A percentile compares a stretch with the other conserved stretches of the same genome.
phyloP scores from a whole-genome alignment of 352 stramenopile genomes.

The Globisporangium canariense region DNA sequence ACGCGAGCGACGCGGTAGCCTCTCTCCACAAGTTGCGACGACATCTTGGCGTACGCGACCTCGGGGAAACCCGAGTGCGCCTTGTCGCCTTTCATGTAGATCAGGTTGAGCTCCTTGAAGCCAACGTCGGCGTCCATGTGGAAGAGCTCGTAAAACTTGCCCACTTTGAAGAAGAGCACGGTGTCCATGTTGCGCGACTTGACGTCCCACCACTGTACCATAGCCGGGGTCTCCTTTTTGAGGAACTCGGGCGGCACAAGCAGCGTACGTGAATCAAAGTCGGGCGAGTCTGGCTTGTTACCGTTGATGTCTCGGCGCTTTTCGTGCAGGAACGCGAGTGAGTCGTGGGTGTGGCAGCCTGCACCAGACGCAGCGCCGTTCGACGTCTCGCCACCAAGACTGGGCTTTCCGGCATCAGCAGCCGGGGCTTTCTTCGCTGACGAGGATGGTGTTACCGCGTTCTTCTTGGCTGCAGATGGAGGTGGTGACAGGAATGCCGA shows the following conservation, averaged over 20 bases:
- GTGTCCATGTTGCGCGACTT: slow-evolving; percentile 98
- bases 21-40: slow-evolving; percentile 91
- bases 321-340: slow-evolving; percentile 86
- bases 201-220: slow-evolving; percentile 98
- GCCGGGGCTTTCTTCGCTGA: slow-evolving; percentile 23
- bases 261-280: slow-evolving; percentile 94
- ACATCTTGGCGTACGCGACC: slow-evolving; percentile 96
- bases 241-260: slow-evolving; percentile 86
- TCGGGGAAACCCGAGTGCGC: slow-evolving; percentile 99
- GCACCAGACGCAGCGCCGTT: slow-evolving; percentile 44
- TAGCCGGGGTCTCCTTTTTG: slow-evolving; percentile 91
- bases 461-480: slow-evolving; percentile 25
- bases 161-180: slow-evolving; percentile 99
- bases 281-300: slow-evolving; percentile 70
- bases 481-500: slow-evolving; percentile 35
- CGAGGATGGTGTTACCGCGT: slow-evolving; percentile 8
- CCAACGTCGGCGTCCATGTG: slow-evolving; percentile 99
- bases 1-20: slow-evolving; percentile 98
- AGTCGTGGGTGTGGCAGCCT: slow-evolving; percentile 89
- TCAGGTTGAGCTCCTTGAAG: slow-evolving; percentile 93
- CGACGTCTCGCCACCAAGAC: slow-evolving; percentile 3
- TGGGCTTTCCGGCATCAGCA: slow-evolving; percentile 11
- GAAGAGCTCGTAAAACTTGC: slow-evolving; percentile 96
- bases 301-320: slow-evolving; percentile 88
- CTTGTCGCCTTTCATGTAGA: slow-evolving; percentile 99